Base-by-base conservation (phyloP, 768 basidiomycete species). In the Lactarius deliciosus region DNA sequence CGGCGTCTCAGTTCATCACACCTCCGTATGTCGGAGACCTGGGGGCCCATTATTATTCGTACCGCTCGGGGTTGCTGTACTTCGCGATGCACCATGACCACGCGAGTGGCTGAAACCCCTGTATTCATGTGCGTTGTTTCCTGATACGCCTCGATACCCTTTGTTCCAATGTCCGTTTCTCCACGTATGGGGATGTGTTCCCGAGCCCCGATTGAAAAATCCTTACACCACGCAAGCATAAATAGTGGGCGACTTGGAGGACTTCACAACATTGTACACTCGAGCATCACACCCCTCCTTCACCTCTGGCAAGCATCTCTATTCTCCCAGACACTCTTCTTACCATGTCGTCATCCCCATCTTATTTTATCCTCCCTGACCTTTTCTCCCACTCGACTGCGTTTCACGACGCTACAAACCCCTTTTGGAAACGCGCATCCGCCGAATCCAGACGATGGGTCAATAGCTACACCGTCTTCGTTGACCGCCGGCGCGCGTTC, bases 371-470 rank as follows among this genome's bases (percentile, higher is more conserved):
- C 63, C 82, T 89, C 69, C 87, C 86, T 28, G 83, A 88, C 74
- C 80, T 89, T 59, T 76, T 83, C 50, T 74, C 80, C 28, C 85
- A 82, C 60, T 71, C 70, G 25, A 64, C 60, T 25, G 71, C 74
- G 30, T 80, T 83, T 61, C 73, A 82, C 66, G 81, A 82, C 53
- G 79, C 77, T 11, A 83, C 80, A 41, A 88, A 86, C 73, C 84
- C 86, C 36, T 76, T 85, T 74, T 86, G 87, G 73, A 77, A 78
- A 60, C 76, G 81, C 66, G 86, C 82, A 30, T 81, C 83, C 8
- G 80, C 82, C 2, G 84, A 83, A 68, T 88, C 86, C 56, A 80
- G 83, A 16, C 80, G 80, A 50, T 88, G 88, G 87, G 81, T 87
- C 65, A 83, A 86, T 71, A 81, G 81, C 70, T 87, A 83, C 76